Evolutionary conservation across 176 grass and related monocot species (phyloP), one percentile per base, ranked within the genome.

Genomic region (Ananas comosus): DNA sequence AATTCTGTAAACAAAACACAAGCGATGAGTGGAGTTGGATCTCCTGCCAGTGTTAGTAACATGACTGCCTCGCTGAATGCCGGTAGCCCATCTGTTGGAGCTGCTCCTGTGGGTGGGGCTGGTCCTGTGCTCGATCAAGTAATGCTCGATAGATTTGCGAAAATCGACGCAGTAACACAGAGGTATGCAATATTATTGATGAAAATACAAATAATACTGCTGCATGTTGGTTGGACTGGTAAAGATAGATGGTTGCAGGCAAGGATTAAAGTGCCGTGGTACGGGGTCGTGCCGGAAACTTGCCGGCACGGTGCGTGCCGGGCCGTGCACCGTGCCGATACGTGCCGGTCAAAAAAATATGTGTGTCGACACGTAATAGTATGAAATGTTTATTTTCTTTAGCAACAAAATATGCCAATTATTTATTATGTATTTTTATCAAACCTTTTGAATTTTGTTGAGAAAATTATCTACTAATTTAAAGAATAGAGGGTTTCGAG

Each of bases 31-130:
- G 82, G 65, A 82, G 89, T 91, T 68, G 94, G 89, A 23, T 99
- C 94, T 72, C 94, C 94, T 78, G 94, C 85, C 68, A 99, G 90
- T 86, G 94, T 99, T 80, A 85, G 84, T 76, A 99, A 99, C 53
- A 88, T 93, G 82, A 87, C 80, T 50, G 54, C 74, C 68, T 64
- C 65, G 48, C 70, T 82, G 24, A 99, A 85, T 86, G 90, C 80
- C 65, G 88, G 69, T 68, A 99, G 94, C 74, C 94, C 94, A 28
- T 93, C 94, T 4, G 53, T 92, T 92, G 86, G 84, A 54, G 79
- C 84, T 51, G 61, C 77, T 72, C 68, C 93, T 82, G 66, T 89
- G 71, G 80, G 84, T 22, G 94, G 84, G 63, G 79, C 84, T 51
- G 59, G 74, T 72, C 67, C 93, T 82, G 66, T 89, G 72, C 78